phyloP scores from a whole-genome alignment of 1,284 basidiomycete species.

The Moesziomyces sp. region DNA sequence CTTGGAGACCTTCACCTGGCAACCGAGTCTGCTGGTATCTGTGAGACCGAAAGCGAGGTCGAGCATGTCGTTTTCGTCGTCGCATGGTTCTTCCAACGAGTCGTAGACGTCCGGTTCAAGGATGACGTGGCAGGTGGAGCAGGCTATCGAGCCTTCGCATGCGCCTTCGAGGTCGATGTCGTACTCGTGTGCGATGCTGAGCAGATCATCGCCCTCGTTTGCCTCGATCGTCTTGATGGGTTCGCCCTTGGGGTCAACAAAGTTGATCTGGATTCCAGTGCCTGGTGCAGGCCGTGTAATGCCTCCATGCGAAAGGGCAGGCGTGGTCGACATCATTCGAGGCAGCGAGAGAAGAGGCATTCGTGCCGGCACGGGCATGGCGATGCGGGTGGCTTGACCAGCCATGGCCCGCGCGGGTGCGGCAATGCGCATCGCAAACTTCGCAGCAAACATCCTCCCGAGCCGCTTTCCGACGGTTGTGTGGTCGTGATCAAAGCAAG shows the following conservation, averaged over 20 bases:
- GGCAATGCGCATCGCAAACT: not conserved
- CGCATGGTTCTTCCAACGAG: slow-evolving; percentile 86
- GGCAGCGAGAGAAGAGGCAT: not conserved
- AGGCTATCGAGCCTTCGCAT: slow-evolving; percentile 95
- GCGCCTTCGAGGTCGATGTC: slow-evolving; percentile 97
- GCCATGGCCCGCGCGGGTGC: not conserved
- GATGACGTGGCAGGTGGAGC: slow-evolving; percentile 97
- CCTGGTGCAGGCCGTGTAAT: slow-evolving; percentile 74
- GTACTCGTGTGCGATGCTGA: slow-evolving; percentile 92
- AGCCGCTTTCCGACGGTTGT: too few relatives aligned
- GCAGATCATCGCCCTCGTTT: slow-evolving; percentile 91
- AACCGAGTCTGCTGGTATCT: slow-evolving; percentile 77
- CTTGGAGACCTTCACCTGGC: slow-evolving; percentile 83
- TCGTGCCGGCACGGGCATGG: not conserved
- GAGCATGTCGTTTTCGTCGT: slow-evolving; percentile 92
- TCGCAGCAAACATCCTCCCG: not conserved
- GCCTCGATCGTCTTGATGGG: slow-evolving; percentile 87
- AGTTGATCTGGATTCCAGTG: slow-evolving; percentile 82
- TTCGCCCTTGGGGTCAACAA: slow-evolving; percentile 86
- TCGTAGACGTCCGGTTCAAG: slow-evolving; percentile 85
- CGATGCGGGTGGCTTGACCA: not conserved
- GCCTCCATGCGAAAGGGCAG: slow-evolving; percentile 68
- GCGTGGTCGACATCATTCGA: slow-evolving; percentile 13
- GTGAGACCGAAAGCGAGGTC: slow-evolving; percentile 97
- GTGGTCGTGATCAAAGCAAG: too few relatives aligned